Evolutionary conservation across 2,329 filamentous ascomycete species (phyloP).

Genomic region (Colletotrichum acutatum): DNA sequence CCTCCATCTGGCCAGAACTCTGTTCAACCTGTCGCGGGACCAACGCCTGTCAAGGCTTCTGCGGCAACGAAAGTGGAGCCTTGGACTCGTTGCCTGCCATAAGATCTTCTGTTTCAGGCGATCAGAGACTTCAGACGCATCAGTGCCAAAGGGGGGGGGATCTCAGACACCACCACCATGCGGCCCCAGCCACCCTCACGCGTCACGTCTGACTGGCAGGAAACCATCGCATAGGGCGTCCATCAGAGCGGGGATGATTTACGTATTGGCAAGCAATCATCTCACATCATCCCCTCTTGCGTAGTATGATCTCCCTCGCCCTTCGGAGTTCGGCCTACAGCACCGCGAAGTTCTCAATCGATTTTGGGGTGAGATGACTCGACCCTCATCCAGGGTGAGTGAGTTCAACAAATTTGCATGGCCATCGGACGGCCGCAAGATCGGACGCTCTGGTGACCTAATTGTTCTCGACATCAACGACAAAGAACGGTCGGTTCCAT

Average conservation of each 20-base stretch:
- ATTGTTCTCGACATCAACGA: not conserved
- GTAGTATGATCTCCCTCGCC: slow-evolving; percentile 8
- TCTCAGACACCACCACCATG: slow-evolving; percentile 11
- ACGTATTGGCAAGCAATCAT: not conserved
- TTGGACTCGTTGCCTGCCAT: not conserved
- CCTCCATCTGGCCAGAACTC: not conserved
- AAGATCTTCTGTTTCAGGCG: slow-evolving; percentile 31
- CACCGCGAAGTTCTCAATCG: not conserved
- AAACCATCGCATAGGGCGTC: not conserved
- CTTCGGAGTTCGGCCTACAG: slow-evolving; percentile 13
- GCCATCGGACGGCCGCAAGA: slow-evolving; percentile 2
- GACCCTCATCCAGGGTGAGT: not conserved
- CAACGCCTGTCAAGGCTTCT: not conserved
- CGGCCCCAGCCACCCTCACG: slow-evolving; percentile 14
- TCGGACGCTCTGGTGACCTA: not conserved
- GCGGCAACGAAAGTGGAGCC: not conserved
- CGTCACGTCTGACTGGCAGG: slow-evolving; percentile 14
- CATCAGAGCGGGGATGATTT: not conserved
- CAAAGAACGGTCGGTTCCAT: too few relatives aligned
- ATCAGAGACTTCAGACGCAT: slow-evolving; percentile 34
- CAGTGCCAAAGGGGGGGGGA: slow-evolving; percentile 7
- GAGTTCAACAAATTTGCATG: not conserved
- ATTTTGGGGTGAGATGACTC: not conserved
- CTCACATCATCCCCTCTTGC: not conserved
- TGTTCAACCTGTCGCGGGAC: not conserved